Evolutionary conservation across 768 basidiomycete genomes (phyloP), one percentile per base, ranked within the genome.

Genomic region (Termitomyces sp.): DNA sequence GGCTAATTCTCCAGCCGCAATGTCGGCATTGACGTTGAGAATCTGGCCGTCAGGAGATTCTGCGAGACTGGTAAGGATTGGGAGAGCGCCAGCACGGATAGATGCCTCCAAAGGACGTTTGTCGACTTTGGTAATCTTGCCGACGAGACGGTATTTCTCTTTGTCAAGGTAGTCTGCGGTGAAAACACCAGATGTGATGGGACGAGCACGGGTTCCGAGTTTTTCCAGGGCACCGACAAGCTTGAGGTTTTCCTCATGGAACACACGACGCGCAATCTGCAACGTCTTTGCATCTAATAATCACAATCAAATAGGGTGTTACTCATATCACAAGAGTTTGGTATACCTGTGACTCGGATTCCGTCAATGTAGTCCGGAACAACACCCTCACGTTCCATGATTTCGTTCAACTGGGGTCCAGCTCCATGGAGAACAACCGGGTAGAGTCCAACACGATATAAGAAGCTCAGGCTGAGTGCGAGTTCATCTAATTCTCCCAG

Each of bases 31-130:
- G 70, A 99, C 97, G 66, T 99, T 99, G 61, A 98, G 80, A 65
- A 99, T 94, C 72, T 99, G 97, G n/a, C 97, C 97, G 35, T 97
- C 93, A 22, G 86, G 81, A 35, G 91, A 90, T 74, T 98, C 97
- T 6, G 97, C 96, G 52, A 99, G 78, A 70, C 88, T 91, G 62
- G 94, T 98, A 20, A 98, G 79, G 73, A 99, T 97, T 57, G 97
- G 97, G 26, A 99, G 80, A 22, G 94, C 94, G 33, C 97, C 96
- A 1, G 96, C 94, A 47, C 92, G 86, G 70, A 99, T 99, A 49
- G 95, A 87, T 2, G 95, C 96, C 73, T 99, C 97, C 58, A 99
- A 83, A 30, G 97, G 95, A 33, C 94, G 85, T 75, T 98, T 98
- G 77, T 99, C 94, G 61, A 98, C 86, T 58, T 83, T 84, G 52